A percentile compares a stretch with the other conserved stretches of the same genome.
Evolutionary conservation across 108 stramenopile genomes (phyloP).

Genomic region (Phaeodactylum tricornutum): DNA sequence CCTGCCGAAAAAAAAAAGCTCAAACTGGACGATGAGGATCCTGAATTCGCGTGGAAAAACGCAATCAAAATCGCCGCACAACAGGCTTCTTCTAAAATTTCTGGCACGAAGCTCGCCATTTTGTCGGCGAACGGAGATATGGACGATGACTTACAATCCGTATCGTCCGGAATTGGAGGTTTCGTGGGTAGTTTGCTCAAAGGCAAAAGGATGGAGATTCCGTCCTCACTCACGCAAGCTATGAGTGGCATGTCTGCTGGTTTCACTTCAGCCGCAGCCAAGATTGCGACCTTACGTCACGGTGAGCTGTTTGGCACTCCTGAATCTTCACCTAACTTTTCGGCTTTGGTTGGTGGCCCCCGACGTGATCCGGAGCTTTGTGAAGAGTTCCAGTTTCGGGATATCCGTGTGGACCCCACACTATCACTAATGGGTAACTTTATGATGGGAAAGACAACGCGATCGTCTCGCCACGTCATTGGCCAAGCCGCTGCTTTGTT

Average conservation of each 20-base stretch:
- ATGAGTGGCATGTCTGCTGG: too few species aligned
- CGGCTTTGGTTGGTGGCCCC: conserved; percentile 64
- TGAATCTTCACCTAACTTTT: conserved; percentile 68
- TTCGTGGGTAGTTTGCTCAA: conserved; percentile 25
- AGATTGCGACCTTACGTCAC: conserved; percentile 32
- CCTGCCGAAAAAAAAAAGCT: conserved; percentile 8
- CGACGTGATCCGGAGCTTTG: conserved; percentile 48
- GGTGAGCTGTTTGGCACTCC: conserved; percentile 71
- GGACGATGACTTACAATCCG: conserved; percentile 13
- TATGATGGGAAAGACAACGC: conserved; percentile 21
- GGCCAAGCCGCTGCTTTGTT: conserved; percentile 52
- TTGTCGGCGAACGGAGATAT: conserved; percentile 36
- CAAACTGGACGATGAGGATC: conserved; percentile 9
- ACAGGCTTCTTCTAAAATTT: conserved; percentile 24
- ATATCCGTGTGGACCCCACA: conserved; percentile 58
- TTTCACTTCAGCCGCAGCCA: too few species aligned
- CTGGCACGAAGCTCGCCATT: conserved; percentile 33
- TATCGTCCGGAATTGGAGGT: conserved; percentile 17
- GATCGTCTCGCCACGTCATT: conserved; percentile 49
- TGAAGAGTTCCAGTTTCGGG: conserved; percentile 68
- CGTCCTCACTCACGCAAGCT: conserved; percentile 32
- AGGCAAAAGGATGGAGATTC: conserved; percentile 24
- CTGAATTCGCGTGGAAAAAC: conserved; percentile 14
- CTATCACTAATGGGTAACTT: conserved; percentile 41
- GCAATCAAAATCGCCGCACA: conserved; percentile 49